Base-by-base conservation (phyloP, 768 basidiomycete species). In the Suillus luteus region DNA sequence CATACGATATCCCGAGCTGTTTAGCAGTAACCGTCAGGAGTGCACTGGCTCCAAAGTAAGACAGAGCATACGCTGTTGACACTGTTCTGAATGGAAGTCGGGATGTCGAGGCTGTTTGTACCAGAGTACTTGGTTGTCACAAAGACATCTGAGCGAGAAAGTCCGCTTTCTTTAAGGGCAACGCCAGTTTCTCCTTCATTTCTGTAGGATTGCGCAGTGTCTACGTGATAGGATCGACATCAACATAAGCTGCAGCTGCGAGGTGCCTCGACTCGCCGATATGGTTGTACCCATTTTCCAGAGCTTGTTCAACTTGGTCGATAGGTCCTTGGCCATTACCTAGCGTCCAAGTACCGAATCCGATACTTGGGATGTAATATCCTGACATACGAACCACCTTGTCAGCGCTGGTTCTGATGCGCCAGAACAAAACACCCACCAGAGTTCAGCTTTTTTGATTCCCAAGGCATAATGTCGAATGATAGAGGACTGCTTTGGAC, bases 111-210 rank as follows among this genome's bases (percentile, higher is more conserved):
- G 1, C 81, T 82, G 57, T 81, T 70, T 59, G 74, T 59, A 2
- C 85, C 85, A 11, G 86, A 85, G 68, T 82, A 88, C 67, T 89
- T 89, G 40, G 88, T 89, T 1, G 87, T 90, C 66, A 91, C 81
- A 72, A 80, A 90, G 33, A 90, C 66, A 1, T 88, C 84, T 12
- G 78, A 62, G 22, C 88, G 81, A 44, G 78, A 68, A 11, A 87
- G 78, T 1, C 86, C 87, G 65, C 83, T 87, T 65, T 88, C 83
- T 24, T 77, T 78, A 71, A 69, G 9, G 70, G 69, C 67, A 38
- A 38, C 41, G 5, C 71, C 63, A 1, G 81, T 83, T 67, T 89
- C 86, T 5, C 69, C 70, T 73, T 88, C 87, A 62, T 89, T 89
- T 17, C 78, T 65, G 72, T 89, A 90, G 2, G 73, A 22, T 69